phyloP scores from a whole-genome alignment of 2,329 filamentous ascomycete genomes.

The Cercospora nicotianae region DNA sequence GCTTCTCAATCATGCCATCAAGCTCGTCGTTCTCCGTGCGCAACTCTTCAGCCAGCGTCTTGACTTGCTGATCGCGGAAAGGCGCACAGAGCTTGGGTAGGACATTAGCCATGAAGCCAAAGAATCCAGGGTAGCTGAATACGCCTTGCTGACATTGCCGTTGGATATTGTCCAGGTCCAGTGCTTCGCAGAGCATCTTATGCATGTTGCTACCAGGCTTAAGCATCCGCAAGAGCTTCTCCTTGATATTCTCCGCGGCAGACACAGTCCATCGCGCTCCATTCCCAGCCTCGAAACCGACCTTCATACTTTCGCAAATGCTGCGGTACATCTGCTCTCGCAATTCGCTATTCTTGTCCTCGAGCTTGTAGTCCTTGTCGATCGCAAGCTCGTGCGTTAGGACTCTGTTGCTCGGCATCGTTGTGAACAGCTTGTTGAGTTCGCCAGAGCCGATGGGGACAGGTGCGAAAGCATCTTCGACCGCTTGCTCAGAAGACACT shows the following conservation, averaged over 20 bases:
- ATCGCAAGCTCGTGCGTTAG: conserved; percentile 78
- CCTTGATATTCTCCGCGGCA: conserved; percentile 69
- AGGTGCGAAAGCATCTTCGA: conserved; percentile 23
- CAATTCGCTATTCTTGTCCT: conserved; percentile 57
- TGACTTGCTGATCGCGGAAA: conserved; percentile 74
- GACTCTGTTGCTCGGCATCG: conserved; percentile 70
- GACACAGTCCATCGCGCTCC: conserved; percentile 68
- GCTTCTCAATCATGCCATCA: conserved; percentile 70
- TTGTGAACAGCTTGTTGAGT: conserved; percentile 56
- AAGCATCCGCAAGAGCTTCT: conserved; percentile 70
- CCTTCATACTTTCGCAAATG: conserved; percentile 62
- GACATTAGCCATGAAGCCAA: conserved; percentile 70
- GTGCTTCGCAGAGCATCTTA: conserved; percentile 69
- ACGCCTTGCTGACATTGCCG: conserved; percentile 68
- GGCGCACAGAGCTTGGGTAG: conserved; percentile 79
- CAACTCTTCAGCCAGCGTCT: conserved; percentile 63
- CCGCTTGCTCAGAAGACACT: conserved; percentile 24
- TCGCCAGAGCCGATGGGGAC: conserved; percentile 40
- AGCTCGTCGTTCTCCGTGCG: conserved; percentile 41
- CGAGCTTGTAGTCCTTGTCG: conserved; percentile 72
- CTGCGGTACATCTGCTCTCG: conserved; percentile 61
- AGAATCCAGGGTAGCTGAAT: conserved; percentile 81
- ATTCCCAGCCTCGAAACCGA: conserved; percentile 62
- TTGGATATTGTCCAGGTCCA: conserved; percentile 70
- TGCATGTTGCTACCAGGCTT: conserved; percentile 72